Evolutionary conservation across 2,329 filamentous ascomycete genomes (phyloP).

Genomic region (Phialemoniopsis sp.): DNA sequence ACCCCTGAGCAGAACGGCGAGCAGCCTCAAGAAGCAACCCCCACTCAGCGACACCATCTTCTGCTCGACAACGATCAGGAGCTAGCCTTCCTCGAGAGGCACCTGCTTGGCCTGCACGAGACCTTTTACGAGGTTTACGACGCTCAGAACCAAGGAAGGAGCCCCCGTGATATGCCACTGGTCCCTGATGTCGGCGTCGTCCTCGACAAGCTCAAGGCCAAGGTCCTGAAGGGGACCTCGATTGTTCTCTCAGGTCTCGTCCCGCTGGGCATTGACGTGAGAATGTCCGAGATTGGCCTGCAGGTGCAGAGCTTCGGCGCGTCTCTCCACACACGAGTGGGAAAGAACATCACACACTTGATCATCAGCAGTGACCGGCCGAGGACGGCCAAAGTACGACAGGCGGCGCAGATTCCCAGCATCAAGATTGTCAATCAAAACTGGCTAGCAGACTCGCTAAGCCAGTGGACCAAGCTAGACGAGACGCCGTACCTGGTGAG

Average conservation of each 20-base stretch:
- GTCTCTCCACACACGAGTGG: slow-evolving; percentile 51
- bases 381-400: slow-evolving; percentile 85
- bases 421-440: slow-evolving; percentile 90
- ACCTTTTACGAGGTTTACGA: slow-evolving; percentile 85
- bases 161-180: slow-evolving; percentile 2
- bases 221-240: slow-evolving; percentile 68
- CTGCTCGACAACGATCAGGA: slow-evolving; percentile 87
- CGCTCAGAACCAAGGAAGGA: slow-evolving; percentile 27
- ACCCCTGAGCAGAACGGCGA: slow-evolving; percentile 5
- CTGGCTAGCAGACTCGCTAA: slow-evolving; percentile 84
- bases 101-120: slow-evolving; percentile 70
- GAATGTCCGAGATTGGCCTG: slow-evolving; percentile 78
- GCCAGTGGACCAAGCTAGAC: slow-evolving; percentile 76
- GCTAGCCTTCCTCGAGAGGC: slow-evolving; percentile 69
- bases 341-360: slow-evolving; percentile 65
- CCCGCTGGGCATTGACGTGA: slow-evolving; percentile 73
- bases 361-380: slow-evolving; percentile 67
- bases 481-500: slow-evolving; percentile 67
- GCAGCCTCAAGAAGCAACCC: slow-evolving; percentile 26
- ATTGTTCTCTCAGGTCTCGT: slow-evolving; percentile 91
- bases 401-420: slow-evolving; percentile 72
- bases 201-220: slow-evolving; percentile 76
- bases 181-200: slow-evolving; percentile 84
- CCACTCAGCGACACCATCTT: slow-evolving; percentile 58
- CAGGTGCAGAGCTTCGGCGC: slow-evolving; percentile 88